These are phyloP conservation scores for Daedaleopsis nitida DNA, from an alignment of 768 basidiomycete species.

Conservation along the genomic window DNA sequence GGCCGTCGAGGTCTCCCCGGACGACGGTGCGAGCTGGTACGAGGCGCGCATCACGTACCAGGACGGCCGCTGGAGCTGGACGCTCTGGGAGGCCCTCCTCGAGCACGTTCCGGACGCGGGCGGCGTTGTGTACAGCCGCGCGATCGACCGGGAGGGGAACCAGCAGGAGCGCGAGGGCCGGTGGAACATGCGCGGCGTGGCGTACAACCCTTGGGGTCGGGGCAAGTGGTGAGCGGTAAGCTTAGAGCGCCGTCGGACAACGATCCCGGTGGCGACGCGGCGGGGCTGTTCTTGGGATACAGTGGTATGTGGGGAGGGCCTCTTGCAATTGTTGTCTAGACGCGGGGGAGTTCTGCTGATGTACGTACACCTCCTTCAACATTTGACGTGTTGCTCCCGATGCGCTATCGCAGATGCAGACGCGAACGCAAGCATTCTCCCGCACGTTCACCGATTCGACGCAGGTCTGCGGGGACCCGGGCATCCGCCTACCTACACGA, in stretches of 20 bases:
- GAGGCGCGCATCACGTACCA: constrained; percentile 22
- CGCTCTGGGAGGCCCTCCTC: constrained; percentile 62
- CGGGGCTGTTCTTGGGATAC: too few species aligned
- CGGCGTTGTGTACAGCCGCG: constrained; percentile 45
- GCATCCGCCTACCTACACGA: too few species aligned
- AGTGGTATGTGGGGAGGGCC: too few species aligned
- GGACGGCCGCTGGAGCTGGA: constrained; percentile 71
- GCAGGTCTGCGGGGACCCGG: too few species aligned
- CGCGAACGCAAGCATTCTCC: too few species aligned
- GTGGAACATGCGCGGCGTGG: constrained; percentile 75
- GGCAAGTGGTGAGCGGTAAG: constrained; percentile 5
- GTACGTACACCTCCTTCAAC: too few species aligned
- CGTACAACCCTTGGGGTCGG: constrained; percentile 30
- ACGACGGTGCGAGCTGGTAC: constrained; percentile 21
- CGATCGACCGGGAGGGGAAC: constrained; percentile 48
- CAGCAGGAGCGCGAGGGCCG: constrained; percentile 47
- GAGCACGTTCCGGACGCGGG: constrained; percentile 24
- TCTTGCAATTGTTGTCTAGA: too few species aligned
- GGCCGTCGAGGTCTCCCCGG: constrained; percentile 17
- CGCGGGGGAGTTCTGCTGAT: too few species aligned
- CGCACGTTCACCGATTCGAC: too few species aligned
- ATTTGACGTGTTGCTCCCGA: too few species aligned
- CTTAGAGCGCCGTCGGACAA: background rate
- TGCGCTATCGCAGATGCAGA: too few species aligned
- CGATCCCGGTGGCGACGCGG: too few species aligned